Base-by-base conservation (phyloP, 129 eudicot species). In the Pittosporum tobira region DNA sequence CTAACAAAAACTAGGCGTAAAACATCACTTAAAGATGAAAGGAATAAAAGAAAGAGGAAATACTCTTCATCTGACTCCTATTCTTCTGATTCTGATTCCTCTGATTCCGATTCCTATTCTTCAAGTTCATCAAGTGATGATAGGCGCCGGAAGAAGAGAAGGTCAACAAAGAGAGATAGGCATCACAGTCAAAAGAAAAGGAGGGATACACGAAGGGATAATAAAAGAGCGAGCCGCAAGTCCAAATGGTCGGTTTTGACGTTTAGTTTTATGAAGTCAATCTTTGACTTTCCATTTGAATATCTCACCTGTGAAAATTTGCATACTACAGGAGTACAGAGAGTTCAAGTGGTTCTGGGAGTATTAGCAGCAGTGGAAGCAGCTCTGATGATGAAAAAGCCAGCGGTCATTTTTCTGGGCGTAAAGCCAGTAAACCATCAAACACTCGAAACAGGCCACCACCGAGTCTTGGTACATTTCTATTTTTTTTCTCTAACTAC, bases 41-140 rank as follows among this genome's bases (percentile, higher is more conserved):
- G 73, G 80, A 86, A 71, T 73, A 86, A 79, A 73, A 77, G 81
- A 52, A 73, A 46, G 36, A 83, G 77, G 74, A 80, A 84, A 63
- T 76, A 81, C 79, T 87, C 94, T 13, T 82, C 98, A 42, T 82
- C 97, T 56, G 95, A 82, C 42, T 82, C 95, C 76, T 83, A 88
- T 46, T 71, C 38, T 52, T 38, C 86, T 9, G 80, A 80, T 71
- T 74, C 94, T 0, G 87, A 75, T 44, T 81, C 96, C 7, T 42
- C 14, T 44, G 77, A 68, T 36, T 66, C 64, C 5, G 82, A 79
- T 43, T 83, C 94, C 9, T 57, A 71, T 69, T 84, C 84, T 70
- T 83, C 95, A 16, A 80, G 83, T 61, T 89, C 96, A 18, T 88
- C 95, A 43, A 70, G 84, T 62, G 96, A 84, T 51, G 81, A 80